A percentile compares a stretch with the other conserved stretches of the same genome.
phyloP scores from a whole-genome alignment of 305 asterid genomes.

The Fraxinus albicans region DNA sequence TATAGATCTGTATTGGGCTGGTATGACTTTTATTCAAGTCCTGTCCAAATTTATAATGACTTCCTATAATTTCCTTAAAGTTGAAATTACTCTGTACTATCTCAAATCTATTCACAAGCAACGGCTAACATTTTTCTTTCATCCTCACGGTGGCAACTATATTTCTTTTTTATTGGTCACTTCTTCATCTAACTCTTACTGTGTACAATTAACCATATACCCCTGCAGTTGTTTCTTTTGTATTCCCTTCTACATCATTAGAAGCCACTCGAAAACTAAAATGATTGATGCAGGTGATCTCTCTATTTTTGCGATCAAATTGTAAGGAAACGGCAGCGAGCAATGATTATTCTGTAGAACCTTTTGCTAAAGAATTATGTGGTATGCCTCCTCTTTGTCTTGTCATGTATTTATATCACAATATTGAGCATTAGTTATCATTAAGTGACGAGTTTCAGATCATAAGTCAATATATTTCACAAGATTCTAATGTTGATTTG shows the following conservation, averaged over 20 bases:
- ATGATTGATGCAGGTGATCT: slow-evolving; percentile 68
- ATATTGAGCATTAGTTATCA: slow-evolving; percentile 22
- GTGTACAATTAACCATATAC: slow-evolving; percentile 3
- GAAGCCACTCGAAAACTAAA: slow-evolving; percentile 18
- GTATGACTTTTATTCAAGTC: slow-evolving; percentile 2
- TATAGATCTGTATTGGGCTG: background rate
- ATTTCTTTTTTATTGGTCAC: background rate
- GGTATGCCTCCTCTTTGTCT: slow-evolving; percentile 47
- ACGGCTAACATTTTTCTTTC: slow-evolving; percentile 1
- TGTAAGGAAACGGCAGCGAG: slow-evolving; percentile 35
- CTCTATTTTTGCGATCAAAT: slow-evolving; percentile 74
- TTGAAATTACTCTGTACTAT: slow-evolving; percentile 4
- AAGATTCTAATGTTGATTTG: background rate
- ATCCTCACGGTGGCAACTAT: background rate
- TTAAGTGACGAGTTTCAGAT: slow-evolving; percentile 11
- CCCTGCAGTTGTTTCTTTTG: slow-evolving; percentile 8
- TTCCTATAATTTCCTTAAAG: background rate
- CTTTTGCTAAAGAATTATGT: slow-evolving; percentile 42
- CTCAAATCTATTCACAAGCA: slow-evolving; percentile 9
- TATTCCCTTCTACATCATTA: slow-evolving; percentile 13
- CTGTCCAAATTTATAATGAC: slow-evolving; percentile 1
- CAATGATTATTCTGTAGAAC: slow-evolving; percentile 48
- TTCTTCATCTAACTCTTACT: background rate
- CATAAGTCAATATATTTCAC: slow-evolving; percentile 6
- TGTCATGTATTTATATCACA: slow-evolving; percentile 16